Base-by-base conservation (phyloP, 306 rosid species). In the Morella rubra region DNA sequence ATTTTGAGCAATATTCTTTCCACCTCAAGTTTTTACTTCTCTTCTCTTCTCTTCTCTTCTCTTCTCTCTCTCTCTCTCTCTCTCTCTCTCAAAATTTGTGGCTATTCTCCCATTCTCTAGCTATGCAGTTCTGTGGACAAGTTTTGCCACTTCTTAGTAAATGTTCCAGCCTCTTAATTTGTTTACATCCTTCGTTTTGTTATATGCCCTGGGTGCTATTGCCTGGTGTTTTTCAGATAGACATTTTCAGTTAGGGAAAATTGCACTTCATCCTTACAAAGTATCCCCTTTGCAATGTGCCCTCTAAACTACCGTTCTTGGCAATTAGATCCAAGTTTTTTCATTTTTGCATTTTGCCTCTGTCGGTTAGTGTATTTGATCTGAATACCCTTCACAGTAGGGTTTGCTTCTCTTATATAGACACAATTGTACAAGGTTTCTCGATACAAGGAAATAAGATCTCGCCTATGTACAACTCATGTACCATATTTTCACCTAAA, bases 181-280 rank as follows among this genome's bases (percentile, higher is more conserved):
- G 52, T 8, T 41, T 22, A 45, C 37, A 46, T 73, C 61, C 49
- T 65, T 45, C 44, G 54, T 46, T 72, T 51, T 72, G 40, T 68
- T 66, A 12, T 49, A 64, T 12, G 66, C 56, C 24, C 32, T 70
- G 6, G 53, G 13, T 47, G 51, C 10, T 22, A 44, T 77, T 70
- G 32, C 32, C 32, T 11, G 13, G 27, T 8, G 37, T 44, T 22
- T 19, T 58, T 22, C 5, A 52, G 6, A 45, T 32, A 16, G 16
- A n/a, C 1, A 44, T 24, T 46, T 73, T 16, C 54, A 50, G 37
- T 15, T 72, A 13, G 65, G 32, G 32, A 27, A 27, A 27, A 27
- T 27, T 27, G 32, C 32, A 27, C 32, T 27, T 27, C 32, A 27
- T 27, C 32, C 32, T 27, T 27, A 1, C 32, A 27, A 27, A 27